Base-by-base conservation (phyloP, 306 rosid species). In the Pachyrhizus erosus region DNA sequence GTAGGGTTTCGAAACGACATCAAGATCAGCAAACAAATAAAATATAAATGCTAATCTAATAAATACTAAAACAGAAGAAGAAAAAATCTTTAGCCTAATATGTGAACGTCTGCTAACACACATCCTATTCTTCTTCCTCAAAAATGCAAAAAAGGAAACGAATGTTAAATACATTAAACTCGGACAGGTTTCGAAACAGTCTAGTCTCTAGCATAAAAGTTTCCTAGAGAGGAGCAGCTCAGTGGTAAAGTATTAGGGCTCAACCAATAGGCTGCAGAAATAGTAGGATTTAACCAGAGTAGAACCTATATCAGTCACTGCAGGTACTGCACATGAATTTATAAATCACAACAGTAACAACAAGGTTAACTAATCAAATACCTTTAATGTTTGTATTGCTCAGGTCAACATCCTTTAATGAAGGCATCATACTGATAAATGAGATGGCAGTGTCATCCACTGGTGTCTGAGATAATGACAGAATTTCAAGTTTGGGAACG, bases 381-480 rank as follows among this genome's bases (percentile, higher is more conserved):
- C 99, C 99, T 96, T 87, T 91, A 33, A 91, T 88, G 73, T 83
- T 81, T 20, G 96, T 96, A 73, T 74, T 79, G 89, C 97, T 92
- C 83, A 93, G 89, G 89, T 93, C 92, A n/a, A 93, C 71, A 70
- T 55, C 86, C 87, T 86, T 96, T 75, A 96, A 46, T 27, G 90
- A 93, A 84, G 96, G 93, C 97, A 96, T 92, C 92, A 84, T 81
- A 87, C 90, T 84, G 79, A 93, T 80, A 79, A 81, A 91, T 61
- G 75, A 77, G 84, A 92, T 24, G 43, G 91, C 91, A 64, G 73
- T 48, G 77, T 96, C 99, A 87, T 93, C 96, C 62, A 96, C 82
- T 54, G 43, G 84, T 76, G 99, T 93, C 78, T 83, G 78, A 61
- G 99, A 91, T 78, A 93, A 78, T 55, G 90, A 90, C 39, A 93